Evolutionary conservation across 2,329 filamentous ascomycete species (phyloP), one percentile per base, ranked within the genome.

Genomic region (Aspergillus luchuensis): DNA sequence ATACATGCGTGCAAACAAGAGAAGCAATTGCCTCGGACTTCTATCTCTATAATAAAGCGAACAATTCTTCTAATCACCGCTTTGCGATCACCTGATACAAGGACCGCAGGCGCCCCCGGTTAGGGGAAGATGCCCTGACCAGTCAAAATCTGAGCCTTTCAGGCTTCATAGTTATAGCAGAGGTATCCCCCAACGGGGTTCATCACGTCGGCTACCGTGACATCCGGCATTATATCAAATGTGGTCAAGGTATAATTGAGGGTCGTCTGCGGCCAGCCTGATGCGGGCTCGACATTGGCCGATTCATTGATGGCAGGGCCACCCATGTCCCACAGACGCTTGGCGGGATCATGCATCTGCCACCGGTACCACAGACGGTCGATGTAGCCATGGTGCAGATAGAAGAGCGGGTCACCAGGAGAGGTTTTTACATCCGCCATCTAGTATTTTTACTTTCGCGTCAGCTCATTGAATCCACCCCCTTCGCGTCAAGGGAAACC

Each of bases 371-470:
- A 51, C 5, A 51, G 28, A 7, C 49, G 49, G 15, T 51, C 49
- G 49, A 51, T 51, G n/a, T 33, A 51, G 49, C 28, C 49, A 21
- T 51, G 49, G 49, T 51, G 49, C 28, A 51, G n/a, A 28, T 19
- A 51, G 25, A 51, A 51, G n/a, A 51, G 17, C 7, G 49, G 49
- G 28, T 51, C 49, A 13, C 49, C 49, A 2, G 49, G 49, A 1
- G 39, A 43, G n/a, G 39, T 43, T 10, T 51, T 51, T n/a, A 51
- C 49, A 17, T 51, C 49, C n/a, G 6, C 30, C 49, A 51, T 51
- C 45, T 49, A 23, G 25, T 7, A 7, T 49, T 10, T 10, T 10
- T 4, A 11, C 13, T 4, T 33, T 33, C 30, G n/a, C 25, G 6
- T 33, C 23, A 51, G 28, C 21, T 33, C 7, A 38, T 10, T 7